Percentiles rank a stretch among this genome's conserved stretches.
Conservation (phyloP, 805 yeast genomes). For the Candida lessepsii region DNA sequence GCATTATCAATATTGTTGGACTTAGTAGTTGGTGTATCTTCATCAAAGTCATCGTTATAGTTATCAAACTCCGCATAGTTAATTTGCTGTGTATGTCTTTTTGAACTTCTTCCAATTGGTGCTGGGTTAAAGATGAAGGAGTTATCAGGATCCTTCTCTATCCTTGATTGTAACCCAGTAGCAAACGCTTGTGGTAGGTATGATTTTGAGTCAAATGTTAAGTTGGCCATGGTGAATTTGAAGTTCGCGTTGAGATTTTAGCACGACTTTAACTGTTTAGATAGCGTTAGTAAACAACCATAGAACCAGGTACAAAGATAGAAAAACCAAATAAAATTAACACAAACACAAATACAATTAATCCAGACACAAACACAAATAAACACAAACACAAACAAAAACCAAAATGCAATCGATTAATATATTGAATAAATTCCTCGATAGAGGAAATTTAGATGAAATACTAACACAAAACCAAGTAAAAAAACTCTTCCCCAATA, state of each 20-base stretch:
- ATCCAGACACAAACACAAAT: neutral
- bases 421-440: constrained; percentile 13
- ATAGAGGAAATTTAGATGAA: constrained; percentile 12
- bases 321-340: too few species aligned
- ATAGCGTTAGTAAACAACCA: too few species aligned
- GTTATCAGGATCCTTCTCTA: constrained; percentile 65
- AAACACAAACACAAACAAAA: neutral
- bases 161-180: constrained; percentile 70
- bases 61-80: constrained; percentile 82
- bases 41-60: constrained; percentile 47
- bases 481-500: constrained; percentile 14
- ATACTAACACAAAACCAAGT: constrained; percentile 9
- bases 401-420: constrained; percentile 13
- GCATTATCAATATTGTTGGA: constrained; percentile 6
- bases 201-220: constrained; percentile 21
- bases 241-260: neutral
- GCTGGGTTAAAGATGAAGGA: constrained; percentile 67
- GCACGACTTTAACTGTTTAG: neutral
- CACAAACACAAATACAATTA: too few species aligned
- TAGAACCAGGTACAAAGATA: too few species aligned
- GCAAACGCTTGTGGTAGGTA: constrained; percentile 74
- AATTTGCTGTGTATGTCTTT: constrained; percentile 65
- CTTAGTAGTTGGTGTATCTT: constrained; percentile 16
- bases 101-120: constrained; percentile 73
- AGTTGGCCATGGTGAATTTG: constrained; percentile 1